Evolutionary conservation across 2,329 filamentous ascomycete genomes (phyloP).

Genomic region (Tolypocladium inflatum): DNA sequence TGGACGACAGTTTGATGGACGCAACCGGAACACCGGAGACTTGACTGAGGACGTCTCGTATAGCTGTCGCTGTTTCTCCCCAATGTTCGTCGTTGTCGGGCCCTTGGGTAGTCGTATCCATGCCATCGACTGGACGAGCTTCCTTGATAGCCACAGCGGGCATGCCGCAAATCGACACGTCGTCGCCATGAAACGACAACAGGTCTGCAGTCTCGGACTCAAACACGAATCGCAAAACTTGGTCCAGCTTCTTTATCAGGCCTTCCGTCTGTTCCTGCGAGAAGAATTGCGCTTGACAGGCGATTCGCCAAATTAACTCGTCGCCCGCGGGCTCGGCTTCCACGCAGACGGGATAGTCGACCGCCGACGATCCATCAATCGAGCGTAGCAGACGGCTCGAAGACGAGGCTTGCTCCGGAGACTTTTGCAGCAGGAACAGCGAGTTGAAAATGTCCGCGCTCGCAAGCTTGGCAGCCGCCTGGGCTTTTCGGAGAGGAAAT

Average conservation of each 20-base stretch:
- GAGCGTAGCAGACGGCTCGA: conserved; percentile 46
- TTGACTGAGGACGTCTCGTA: conserved; percentile 39
- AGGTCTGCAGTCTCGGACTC: conserved; percentile 35
- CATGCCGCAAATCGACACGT: conserved; percentile 59
- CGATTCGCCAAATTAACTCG: conserved; percentile 59
- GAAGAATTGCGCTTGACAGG: conserved; percentile 52
- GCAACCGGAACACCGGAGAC: conserved; percentile 51
- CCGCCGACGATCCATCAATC: conserved; percentile 51
- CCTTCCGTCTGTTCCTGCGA: conserved; percentile 31
- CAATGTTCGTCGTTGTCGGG: conserved; percentile 14
- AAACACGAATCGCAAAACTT: conserved; percentile 48
- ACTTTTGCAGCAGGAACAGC: conserved; percentile 44
- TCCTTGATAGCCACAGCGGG: conserved; percentile 14
- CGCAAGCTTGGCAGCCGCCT: conserved; percentile 29
- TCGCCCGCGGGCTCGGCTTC: conserved; percentile 60
- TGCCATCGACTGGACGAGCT: neutral
- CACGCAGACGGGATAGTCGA: conserved; percentile 74
- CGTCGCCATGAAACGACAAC: conserved; percentile 40
- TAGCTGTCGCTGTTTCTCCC: conserved; percentile 21
- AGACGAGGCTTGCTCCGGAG: conserved; percentile 1
- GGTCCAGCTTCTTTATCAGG: conserved; percentile 52
- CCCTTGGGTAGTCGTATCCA: neutral
- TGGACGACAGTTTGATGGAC: conserved; percentile 51
- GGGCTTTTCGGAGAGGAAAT: conserved; percentile 64
- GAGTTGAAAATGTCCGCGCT: conserved; percentile 40